Conservation (phyloP, 2,329 filamentous ascomycete species). For the Cladosporium sp. region DNA sequence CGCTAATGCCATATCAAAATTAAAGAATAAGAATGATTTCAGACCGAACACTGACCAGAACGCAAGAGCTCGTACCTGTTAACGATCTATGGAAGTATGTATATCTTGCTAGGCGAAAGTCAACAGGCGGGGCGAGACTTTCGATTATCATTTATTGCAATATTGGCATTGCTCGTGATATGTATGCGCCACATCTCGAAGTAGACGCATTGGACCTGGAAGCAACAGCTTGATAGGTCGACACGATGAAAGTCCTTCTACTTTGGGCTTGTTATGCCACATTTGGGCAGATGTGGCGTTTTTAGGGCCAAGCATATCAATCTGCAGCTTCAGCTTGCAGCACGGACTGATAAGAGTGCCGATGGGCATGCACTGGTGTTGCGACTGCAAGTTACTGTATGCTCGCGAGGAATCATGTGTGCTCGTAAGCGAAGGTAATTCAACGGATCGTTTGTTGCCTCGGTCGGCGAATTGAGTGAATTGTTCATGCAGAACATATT, state of each 20-base stretch:
- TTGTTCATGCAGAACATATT: too few relatives aligned
- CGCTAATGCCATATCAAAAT: neutral
- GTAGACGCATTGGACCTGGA: neutral
- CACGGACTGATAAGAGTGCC: neutral
- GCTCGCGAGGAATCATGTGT: too few relatives aligned
- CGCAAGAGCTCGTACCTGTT: too few relatives aligned
- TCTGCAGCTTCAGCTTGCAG: neutral
- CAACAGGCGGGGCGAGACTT: neutral
- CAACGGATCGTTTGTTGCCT: too few relatives aligned
- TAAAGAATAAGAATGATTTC: too few relatives aligned
- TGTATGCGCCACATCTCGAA: neutral
- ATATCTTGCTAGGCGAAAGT: neutral
- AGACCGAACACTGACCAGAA: too few relatives aligned
- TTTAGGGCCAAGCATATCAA: neutral
- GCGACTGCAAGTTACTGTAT: neutral
- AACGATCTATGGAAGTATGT: neutral
- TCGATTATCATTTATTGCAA: neutral
- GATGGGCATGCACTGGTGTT: neutral
- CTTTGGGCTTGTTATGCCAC: neutral
- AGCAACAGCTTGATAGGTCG: neutral
- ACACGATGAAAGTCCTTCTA: neutral
- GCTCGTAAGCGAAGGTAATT: too few relatives aligned
- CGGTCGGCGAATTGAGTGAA: too few relatives aligned
- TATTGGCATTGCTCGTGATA: neutral
- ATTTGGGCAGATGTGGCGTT: neutral